Conservation (phyloP, 2,329 filamentous ascomycete species). For the Pseudopithomyces chartarum region DNA sequence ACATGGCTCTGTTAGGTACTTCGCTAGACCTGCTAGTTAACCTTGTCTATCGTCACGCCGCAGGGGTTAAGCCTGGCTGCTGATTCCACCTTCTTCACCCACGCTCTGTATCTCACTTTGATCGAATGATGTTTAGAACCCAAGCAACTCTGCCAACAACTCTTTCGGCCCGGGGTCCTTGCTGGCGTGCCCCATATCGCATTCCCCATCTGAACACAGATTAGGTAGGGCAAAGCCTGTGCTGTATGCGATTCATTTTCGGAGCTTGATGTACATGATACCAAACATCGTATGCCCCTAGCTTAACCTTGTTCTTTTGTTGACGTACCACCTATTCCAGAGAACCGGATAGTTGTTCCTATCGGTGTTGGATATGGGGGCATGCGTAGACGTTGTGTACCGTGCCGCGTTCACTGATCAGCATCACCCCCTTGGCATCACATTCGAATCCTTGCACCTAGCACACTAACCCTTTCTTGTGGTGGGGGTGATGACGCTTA, state of each 20-base stretch:
- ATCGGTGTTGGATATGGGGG: background rate
- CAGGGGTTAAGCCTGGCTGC: background rate
- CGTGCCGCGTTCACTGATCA: constrained; percentile 16
- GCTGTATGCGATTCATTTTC: background rate
- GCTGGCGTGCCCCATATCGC: background rate
- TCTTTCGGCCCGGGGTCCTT: background rate
- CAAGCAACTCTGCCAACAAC: background rate
- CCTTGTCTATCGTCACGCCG: background rate
- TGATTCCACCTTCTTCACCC: background rate
- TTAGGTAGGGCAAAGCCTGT: background rate
- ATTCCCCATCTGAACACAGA: background rate
- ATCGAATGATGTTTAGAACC: background rate
- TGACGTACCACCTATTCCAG: background rate
- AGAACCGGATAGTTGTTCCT: background rate
- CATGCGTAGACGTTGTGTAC: constrained; percentile 16
- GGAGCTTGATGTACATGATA: background rate
- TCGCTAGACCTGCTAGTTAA: background rate
- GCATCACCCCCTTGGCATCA: constrained; percentile 11
- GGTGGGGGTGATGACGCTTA: constrained; percentile 4
- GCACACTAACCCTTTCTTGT: constrained; percentile 8
- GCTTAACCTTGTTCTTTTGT: background rate
- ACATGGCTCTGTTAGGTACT: background rate
- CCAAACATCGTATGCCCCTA: background rate
- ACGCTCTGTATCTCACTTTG: background rate
- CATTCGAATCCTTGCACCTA: constrained; percentile 10